Base-by-base conservation (phyloP, 805 yeast species). In the Starmerella sp. region DNA sequence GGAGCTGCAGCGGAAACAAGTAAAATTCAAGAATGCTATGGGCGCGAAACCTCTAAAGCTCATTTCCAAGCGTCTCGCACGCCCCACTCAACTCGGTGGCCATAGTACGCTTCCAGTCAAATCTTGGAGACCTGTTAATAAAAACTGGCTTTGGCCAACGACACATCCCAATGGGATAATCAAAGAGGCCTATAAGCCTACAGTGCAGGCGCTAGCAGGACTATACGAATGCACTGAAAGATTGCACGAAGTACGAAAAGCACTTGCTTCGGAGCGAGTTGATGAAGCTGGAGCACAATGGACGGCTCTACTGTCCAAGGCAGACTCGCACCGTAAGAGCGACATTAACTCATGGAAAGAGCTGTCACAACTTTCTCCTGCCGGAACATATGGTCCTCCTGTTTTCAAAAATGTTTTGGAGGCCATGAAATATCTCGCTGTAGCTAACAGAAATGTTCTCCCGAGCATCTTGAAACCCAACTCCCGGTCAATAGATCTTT, bases 121-220 rank as follows among this genome's bases (percentile, higher is more conserved):
- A n/a, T 4, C 6, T 14, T 29, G 32, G 32, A 17, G 32, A 28
- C 46, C 47, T 4, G 44, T 54, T 6, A 37, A 37, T 14, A 45
- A 51, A 28, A 37, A 32, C 22, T 57, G 59, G 59, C 57, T 57
- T 17, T 14, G 35, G 35, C 57, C 56, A 13, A 57, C 59, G 7
- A 52, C 52, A 17, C 22, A 31, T 8, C 6, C 6, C 5, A 10
- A 39, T 17, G 59, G 59, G 2, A 13, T 9, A 2, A 52, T 54
- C 34, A 14, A 15, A 42, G 17, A 31, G 4, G 31, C 29, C 14
- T 57, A 35, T 37, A 35, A 10, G 38, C 53, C 55, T 4, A 34
- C 47, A 34, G 10, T 57, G 22, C 11, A 32, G n/a, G 57, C 55
- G 0, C 31, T 57, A 11, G 51, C 31, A 7, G 44, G 29, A 3